A percentile compares a stretch with the other conserved stretches of the same genome.
phyloP scores from a whole-genome alignment of 2,329 filamentous ascomycete species.

The Botrytis squamosa region DNA sequence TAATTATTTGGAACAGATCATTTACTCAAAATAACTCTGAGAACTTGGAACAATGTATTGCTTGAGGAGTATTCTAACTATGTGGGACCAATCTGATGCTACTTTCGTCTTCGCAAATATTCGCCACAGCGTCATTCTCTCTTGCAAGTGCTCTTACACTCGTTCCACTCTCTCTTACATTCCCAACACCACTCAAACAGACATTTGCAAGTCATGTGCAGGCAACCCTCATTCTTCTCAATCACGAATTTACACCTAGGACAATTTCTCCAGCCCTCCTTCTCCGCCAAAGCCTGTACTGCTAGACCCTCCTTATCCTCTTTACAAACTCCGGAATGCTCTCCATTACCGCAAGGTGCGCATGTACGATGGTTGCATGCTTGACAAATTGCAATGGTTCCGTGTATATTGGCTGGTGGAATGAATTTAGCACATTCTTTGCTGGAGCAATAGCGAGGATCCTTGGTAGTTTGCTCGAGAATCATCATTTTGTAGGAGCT shows the following conservation, averaged over 20 bases:
- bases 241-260: conserved; percentile 33
- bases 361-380: conserved; percentile 32
- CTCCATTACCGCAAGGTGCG: conserved; percentile 27
- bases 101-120: background rate
- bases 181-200: conserved; percentile 35
- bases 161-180: conserved; percentile 30
- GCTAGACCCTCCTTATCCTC: conserved; percentile 32
- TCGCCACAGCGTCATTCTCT: background rate
- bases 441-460: conserved; percentile 35
- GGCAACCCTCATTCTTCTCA: conserved; percentile 35
- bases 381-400: conserved; percentile 29
- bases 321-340: conserved; percentile 35
- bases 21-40: background rate
- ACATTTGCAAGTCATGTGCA: conserved; percentile 39
- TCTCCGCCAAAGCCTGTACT: conserved; percentile 30
- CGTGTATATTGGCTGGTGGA: conserved; percentile 30
- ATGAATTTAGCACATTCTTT: conserved; percentile 34
- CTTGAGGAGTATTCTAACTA: background rate
- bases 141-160: conserved; percentile 28
- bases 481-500: conserved; percentile 29
- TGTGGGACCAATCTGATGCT: too few species aligned
- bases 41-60: background rate
- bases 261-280: conserved; percentile 36
- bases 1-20: background rate
- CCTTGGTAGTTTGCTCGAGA: conserved; percentile 35